Conservation (phyloP, 352 stramenopile genomes). For the Pythium rishiriense region DNA sequence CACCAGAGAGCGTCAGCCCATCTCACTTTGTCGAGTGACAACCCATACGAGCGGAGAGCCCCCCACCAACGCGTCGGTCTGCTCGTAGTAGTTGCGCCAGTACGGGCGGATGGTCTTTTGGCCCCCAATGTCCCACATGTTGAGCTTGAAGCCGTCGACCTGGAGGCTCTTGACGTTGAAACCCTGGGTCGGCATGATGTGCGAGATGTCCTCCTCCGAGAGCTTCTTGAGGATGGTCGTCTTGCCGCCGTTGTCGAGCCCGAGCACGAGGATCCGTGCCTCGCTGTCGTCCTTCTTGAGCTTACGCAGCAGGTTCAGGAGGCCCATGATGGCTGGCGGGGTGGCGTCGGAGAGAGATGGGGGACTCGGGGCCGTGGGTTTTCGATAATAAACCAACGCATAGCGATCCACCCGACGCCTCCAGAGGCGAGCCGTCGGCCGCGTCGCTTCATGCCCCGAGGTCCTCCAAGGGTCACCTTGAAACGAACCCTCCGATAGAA, state of each 20-base stretch:
- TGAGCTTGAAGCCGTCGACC: conserved; percentile 96
- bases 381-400: conserved; percentile 39
- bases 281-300: conserved; percentile 95
- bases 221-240: conserved; percentile 98
- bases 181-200: conserved; percentile 94
- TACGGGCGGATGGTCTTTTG: conserved; percentile 99
- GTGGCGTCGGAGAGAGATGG: neutral
- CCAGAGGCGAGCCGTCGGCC: neutral
- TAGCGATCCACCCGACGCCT: neutral
- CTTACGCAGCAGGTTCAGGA: conserved; percentile 94
- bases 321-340: conserved; percentile 64
- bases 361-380: conserved; percentile 25
- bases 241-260: conserved; percentile 96
- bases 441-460: conserved; percentile 3
- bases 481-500: conserved; percentile 25
- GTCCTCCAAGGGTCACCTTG: conserved; percentile 23
- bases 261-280: conserved; percentile 93
- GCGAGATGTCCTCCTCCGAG: conserved; percentile 93
- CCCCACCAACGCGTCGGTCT: conserved; percentile 91
- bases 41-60: too few species aligned
- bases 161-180: conserved; percentile 98
- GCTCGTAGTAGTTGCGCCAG: conserved; percentile 99
- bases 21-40: too few species aligned
- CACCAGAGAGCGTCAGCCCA: neutral
- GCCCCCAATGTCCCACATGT: conserved; percentile 98